Evolutionary conservation across 306 rosid genomes (phyloP).

Genomic region (Lathyrus sativus): DNA sequence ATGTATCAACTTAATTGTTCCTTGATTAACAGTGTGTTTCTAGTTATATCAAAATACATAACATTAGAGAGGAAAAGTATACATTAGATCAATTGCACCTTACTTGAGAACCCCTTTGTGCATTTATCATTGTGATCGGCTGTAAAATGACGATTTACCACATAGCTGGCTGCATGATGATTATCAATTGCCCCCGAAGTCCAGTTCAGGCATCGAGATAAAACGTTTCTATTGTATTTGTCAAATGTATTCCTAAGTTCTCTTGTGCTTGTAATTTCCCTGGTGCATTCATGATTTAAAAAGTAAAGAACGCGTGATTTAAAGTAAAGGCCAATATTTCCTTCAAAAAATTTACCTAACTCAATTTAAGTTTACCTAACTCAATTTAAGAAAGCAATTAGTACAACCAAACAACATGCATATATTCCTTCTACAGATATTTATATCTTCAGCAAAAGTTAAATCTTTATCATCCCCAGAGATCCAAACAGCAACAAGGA

Average conservation of each 20-base stretch:
- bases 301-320: slow-evolving; percentile 5
- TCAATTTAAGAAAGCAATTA: slow-evolving; percentile 8
- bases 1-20: slow-evolving; percentile 10
- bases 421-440: slow-evolving; percentile 20
- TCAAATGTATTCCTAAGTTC: slow-evolving; percentile 40
- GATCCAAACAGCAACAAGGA: slow-evolving; percentile 25
- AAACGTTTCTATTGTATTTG: slow-evolving; percentile 24
- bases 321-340: neutral
- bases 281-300: slow-evolving; percentile 35
- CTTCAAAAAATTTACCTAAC: neutral
- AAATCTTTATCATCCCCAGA: slow-evolving; percentile 24
- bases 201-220: slow-evolving; percentile 34
- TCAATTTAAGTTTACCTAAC: neutral
- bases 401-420: slow-evolving; percentile 5
- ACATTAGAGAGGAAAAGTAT: neutral
- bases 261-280: slow-evolving; percentile 46
- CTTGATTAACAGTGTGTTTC: slow-evolving; percentile 21
- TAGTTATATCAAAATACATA: slow-evolving; percentile 33
- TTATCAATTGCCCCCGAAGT: slow-evolving; percentile 31
- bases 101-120: slow-evolving; percentile 47
- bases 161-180: slow-evolving; percentile 34
- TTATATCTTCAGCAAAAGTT: neutral
- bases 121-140: slow-evolving; percentile 36
- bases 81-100: slow-evolving; percentile 51
- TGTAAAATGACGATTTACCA: slow-evolving; percentile 50